Base-by-base conservation (phyloP, 345 rosid species). In the Eutrema yunnanense region DNA sequence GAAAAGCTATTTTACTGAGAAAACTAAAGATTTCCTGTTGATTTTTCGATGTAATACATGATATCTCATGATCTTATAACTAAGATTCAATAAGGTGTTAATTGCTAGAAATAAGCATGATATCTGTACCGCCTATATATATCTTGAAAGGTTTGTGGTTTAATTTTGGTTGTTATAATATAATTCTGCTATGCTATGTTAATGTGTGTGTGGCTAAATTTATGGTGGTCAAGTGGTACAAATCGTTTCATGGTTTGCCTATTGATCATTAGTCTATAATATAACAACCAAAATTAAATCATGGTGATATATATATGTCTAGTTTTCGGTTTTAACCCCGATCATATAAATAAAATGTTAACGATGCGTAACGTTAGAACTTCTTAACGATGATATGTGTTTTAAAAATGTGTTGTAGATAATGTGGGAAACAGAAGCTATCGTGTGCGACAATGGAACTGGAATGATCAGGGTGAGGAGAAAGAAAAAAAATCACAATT, bases 391-490 rank as follows among this genome's bases (percentile, higher is more conserved):
- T n/a, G 22, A 41, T 27, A 8, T 38, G 0, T 62, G 16, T 38
- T 37, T 38, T 5, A 30, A 37, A 36, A 14, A 58, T 1, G 4
- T 16, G 26, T 52, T 36, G 19, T 78, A 76, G 70, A 79, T 77
- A 73, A 89, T 87, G 96, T 87, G 88, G 55, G 90, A 84, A 3
- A 32, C 40, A 2, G 14, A 5, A 76, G 82, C 90, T 37, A 86
- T 89, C 11, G 92, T 87, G 16, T 89, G 92, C 40, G 95, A 89
- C 83, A 85, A 86, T 62, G 88, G 90, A 19, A 86, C 86, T 36
- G 88, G 87, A 73, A 83, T 86, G 87, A 86, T 84, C 56, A 87
- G 82, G 92, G 92, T 89, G 19, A 19, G 1, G 27, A 66, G 33
- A 51, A 22, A n/a, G n/a, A 9, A 8, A 38, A 2, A n/a, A 16